Evolutionary conservation across 352 stramenopile genomes (phyloP).

Genomic region (Phytophthora ramorum): DNA sequence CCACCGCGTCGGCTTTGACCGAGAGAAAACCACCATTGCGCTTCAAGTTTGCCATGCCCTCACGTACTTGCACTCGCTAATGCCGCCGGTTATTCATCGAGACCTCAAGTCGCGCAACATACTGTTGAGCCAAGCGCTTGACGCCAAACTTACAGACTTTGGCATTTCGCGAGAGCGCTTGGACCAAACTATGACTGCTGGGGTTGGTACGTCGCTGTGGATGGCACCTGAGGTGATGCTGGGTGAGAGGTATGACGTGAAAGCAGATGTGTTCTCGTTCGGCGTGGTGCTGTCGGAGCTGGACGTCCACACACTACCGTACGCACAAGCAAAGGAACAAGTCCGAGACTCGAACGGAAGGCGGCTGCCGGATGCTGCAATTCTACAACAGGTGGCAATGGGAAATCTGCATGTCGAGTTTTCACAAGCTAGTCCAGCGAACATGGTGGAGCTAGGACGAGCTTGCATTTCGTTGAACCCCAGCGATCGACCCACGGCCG

Average conservation of each 20-base stretch:
- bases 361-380: slow-evolving; percentile 30
- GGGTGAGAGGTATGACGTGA: slow-evolving; percentile 37
- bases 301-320: slow-evolving; percentile 36
- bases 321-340: slow-evolving; percentile 34
- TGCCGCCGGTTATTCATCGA: slow-evolving; percentile 41
- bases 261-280: slow-evolving; percentile 53
- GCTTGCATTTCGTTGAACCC: slow-evolving; percentile 41
- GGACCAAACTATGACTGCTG: slow-evolving; percentile 41
- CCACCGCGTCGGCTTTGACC: slow-evolving; percentile 31
- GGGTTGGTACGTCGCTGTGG: slow-evolving; percentile 49
- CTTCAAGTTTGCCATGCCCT: slow-evolving; percentile 37
- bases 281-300: slow-evolving; percentile 45
- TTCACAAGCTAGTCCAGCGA: slow-evolving; percentile 6
- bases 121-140: slow-evolving; percentile 33
- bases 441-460: slow-evolving; percentile 33
- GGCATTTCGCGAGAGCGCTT: slow-evolving; percentile 35
- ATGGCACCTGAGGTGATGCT: slow-evolving; percentile 73
- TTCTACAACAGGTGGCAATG: slow-evolving; percentile 48
- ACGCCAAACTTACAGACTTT: slow-evolving; percentile 45
- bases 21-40: slow-evolving; percentile 37
- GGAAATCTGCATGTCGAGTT: slow-evolving; percentile 42
- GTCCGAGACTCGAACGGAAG: slow-evolving; percentile 19
- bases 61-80: slow-evolving; percentile 42
- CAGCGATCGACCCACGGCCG: slow-evolving; percentile 36
- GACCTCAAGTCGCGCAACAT: slow-evolving; percentile 42